A percentile compares a stretch with the other conserved stretches of the same genome.
phyloP scores from a whole-genome alignment of 2,329 filamentous ascomycete species.

The Fusarium drepaniforme region DNA sequence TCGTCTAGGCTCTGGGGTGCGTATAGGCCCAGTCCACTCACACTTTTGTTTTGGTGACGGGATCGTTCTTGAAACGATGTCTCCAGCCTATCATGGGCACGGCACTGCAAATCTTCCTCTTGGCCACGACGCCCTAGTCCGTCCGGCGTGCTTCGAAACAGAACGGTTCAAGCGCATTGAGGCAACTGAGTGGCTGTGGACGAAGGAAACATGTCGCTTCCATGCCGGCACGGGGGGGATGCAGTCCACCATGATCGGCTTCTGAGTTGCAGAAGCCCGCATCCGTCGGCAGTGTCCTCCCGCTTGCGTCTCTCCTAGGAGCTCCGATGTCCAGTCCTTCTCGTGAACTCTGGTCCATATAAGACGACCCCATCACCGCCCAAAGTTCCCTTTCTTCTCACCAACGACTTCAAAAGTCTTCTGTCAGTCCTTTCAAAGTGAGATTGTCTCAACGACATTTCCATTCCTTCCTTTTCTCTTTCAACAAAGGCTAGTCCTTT shows the following conservation, averaged over 20 bases:
- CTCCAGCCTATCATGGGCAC: slow-evolving; percentile 47
- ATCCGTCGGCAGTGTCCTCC: slow-evolving; percentile 37
- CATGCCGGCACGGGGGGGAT: slow-evolving; percentile 40
- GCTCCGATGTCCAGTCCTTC: slow-evolving; percentile 34
- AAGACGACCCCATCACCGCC: slow-evolving; percentile 35
- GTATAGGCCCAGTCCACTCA: slow-evolving; percentile 37
- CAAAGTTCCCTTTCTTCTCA: slow-evolving; percentile 26
- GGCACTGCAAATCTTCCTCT: slow-evolving; percentile 30
- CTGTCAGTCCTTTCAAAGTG: slow-evolving; percentile 44
- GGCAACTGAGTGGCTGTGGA: slow-evolving; percentile 41
- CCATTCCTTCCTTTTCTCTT: slow-evolving; percentile 44
- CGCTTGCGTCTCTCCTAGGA: slow-evolving; percentile 28
- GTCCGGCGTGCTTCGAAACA: slow-evolving; percentile 56
- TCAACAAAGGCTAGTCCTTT: slow-evolving; percentile 45
- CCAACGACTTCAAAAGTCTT: slow-evolving; percentile 44
- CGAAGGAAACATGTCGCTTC: slow-evolving; percentile 43
- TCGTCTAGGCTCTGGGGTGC: slow-evolving; percentile 35
- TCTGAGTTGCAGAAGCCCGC: slow-evolving; percentile 24
- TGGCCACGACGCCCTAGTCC: slow-evolving; percentile 45
- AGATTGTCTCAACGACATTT: slow-evolving; percentile 46
- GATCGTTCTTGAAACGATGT: slow-evolving; percentile 45
- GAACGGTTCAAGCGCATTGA: slow-evolving; percentile 37
- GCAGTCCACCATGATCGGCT: slow-evolving; percentile 32
- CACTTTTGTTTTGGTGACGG: slow-evolving; percentile 41
- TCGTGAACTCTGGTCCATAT: slow-evolving; percentile 35